Evolutionary conservation across 2,329 filamentous ascomycete species (phyloP), one percentile per base, ranked within the genome.

Genomic region (Penicillium vulpinum): DNA sequence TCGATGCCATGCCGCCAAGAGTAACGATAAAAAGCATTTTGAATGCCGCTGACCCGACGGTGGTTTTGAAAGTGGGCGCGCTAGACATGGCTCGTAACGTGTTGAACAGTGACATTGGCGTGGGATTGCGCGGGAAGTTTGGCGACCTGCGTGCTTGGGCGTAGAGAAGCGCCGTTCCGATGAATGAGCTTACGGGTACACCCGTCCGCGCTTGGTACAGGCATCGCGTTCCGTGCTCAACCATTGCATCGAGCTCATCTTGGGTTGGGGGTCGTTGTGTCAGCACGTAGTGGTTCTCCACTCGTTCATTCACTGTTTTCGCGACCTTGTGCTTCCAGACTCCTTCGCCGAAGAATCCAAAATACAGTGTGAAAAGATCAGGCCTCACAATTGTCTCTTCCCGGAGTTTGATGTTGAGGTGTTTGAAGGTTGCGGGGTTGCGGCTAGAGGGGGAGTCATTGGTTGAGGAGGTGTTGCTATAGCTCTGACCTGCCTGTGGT

Each of bases 221-320:
- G 29, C 40, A 24, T 3, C 50, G 58, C 22, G 67, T 65, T 46
- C 50, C 38, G 40, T 63, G 57, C n/a, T 59, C 55, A 21, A 69
- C 64, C 35, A 73, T 62, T 21, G 67, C 67, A 57, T 75, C 73
- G 22, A 74, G 44, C 51, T 76, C 73, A 9, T 68, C 65, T 54
- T 76, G 73, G 2, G 70, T 73, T 3, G 66, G 65, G 7, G 54
- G 22, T 10, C 73, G 68, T 26, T 67, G 62, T 1, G 69, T 55
- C 5, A 68, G 10, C 18, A 66, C 57, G 21, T 63, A 62, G 16
- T 52, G 56, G 11, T 62, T 60, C 16, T 69, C 65, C 2, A 71
- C 51, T 8, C 67, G 65, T 2, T 61, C 35, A 5, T 29, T 38
- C 10, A 63, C 58, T 16, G 16, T 33, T 0, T 18, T 13, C 15